Base-by-base conservation (phyloP, 2,329 filamentous ascomycete species). In the Botrytis hyacinthi region DNA sequence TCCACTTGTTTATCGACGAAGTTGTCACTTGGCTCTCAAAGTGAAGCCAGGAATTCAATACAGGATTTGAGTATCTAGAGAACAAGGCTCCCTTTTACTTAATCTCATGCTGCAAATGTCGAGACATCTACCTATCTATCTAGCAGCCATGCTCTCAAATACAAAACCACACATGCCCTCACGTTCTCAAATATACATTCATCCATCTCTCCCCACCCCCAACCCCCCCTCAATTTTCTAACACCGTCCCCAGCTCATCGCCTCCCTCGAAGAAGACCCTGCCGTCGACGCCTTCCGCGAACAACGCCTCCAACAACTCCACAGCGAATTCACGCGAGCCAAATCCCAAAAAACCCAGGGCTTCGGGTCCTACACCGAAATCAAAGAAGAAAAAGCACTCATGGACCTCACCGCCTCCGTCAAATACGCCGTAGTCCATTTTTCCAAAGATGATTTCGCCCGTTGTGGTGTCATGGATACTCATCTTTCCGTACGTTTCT, bases 301-400 rank as follows among this genome's bases (percentile, higher is more conserved):
- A 78, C 84, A 86, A 76, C 84, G 88, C 54, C 83, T 89, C 70
- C 86, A 89, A 75, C 87, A 89, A 78, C 82, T 90, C 22, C 87
- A 89, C 78, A 83, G 84, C 59, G 88, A 89, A 78, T 84, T 87
- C 74, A 80, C 84, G 57, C 84, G 85, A 61, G 86, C 87, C 68
- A 86, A 87, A 75, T 80, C 83, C 18, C 83, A 88, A 80, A 85
- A 85, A 74, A 83, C 81, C 54, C 83, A 83, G 74, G 84, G 84
- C 16, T 86, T 87, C 79, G 88, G 88, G 57, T 84, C 80, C 16
- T 89, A 88, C 77, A 82, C 82, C 10, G 86, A 89, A 78, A 85
- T 88, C 79, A 87, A 86, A 76, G 87, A 88, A 72, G 88, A 90
- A 80, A 89, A 88, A 80, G 81, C 83, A 18, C 78, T 89, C 62